Conservation (phyloP, 768 basidiomycete species). For the Dictyophora rubrovolvata region DNA sequence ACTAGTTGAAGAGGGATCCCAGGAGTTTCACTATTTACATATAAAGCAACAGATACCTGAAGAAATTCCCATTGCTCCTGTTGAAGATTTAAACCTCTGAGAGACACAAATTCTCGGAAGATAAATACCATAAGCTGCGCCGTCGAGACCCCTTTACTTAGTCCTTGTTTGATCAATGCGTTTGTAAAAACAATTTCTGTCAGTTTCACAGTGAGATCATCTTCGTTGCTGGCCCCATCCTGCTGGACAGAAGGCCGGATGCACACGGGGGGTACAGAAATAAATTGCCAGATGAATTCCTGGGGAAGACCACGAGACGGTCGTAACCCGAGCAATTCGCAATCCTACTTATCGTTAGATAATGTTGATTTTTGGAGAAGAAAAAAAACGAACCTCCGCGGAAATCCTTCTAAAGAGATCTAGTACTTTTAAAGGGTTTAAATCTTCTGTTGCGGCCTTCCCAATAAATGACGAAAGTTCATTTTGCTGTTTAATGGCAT, state of each 20-base stretch:
- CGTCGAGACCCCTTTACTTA: constrained; percentile 80
- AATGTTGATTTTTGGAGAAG: background rate
- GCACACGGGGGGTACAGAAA: constrained; percentile 95
- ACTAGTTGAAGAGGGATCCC: constrained; percentile 74
- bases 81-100: constrained; percentile 3
- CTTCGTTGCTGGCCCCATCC: constrained; percentile 97
- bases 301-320: constrained; percentile 88
- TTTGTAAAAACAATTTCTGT: constrained; percentile 96
- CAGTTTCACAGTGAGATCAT: constrained; percentile 94
- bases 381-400: constrained; percentile 53
- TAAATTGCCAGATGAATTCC: constrained; percentile 97
- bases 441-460: constrained; percentile 83
- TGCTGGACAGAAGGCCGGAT: constrained; percentile 96
- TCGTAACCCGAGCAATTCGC: constrained; percentile 84
- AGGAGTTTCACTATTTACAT: constrained; percentile 95
- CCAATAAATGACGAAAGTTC: constrained; percentile 77
- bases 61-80: constrained; percentile 99
- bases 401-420: constrained; percentile 89
- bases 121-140: constrained; percentile 71
- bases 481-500: constrained; percentile 78
- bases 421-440: constrained; percentile 89
- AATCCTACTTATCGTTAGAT: constrained; percentile 48
- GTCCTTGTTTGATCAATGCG: constrained; percentile 80
- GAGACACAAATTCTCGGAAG: background rate
- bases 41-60: constrained; percentile 90